phyloP scores from a whole-genome alignment of 805 yeast species.

The Kodamaea kakaduensis region DNA sequence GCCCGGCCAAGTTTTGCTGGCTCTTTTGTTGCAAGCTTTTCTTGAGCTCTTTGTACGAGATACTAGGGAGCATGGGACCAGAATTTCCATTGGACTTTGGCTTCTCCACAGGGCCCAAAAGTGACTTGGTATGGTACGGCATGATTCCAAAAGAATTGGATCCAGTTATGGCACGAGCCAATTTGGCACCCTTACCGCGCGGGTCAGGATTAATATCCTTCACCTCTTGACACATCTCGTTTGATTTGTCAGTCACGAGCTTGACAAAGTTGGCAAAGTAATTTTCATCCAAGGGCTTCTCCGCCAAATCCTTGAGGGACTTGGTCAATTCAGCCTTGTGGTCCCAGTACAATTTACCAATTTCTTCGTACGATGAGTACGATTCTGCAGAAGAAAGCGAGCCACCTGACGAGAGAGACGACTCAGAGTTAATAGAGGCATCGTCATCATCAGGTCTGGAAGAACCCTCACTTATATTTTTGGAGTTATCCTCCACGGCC shows the following conservation, averaged over 20 bases:
- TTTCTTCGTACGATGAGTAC: conserved; percentile 39
- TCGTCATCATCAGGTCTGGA: conserved; percentile 10
- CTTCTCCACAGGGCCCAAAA: conserved; percentile 27
- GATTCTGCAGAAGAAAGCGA: conserved; percentile 27
- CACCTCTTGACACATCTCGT: conserved; percentile 32
- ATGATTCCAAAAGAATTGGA: conserved; percentile 36
- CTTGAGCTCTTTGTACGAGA: conserved; percentile 35
- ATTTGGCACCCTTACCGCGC: conserved; percentile 38
- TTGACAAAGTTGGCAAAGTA: conserved; percentile 26
- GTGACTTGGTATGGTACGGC: conserved; percentile 41
- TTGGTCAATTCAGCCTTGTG: conserved; percentile 23
- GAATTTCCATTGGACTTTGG: too few species aligned
- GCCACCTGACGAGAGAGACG: conserved; percentile 13
- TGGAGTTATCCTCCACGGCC: neutral
- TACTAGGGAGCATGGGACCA: conserved; percentile 11
- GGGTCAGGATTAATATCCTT: conserved; percentile 36
- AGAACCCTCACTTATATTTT: conserved; percentile 1
- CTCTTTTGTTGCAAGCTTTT: conserved; percentile 20
- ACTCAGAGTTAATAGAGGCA: conserved; percentile 17
- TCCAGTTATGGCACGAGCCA: conserved; percentile 41
- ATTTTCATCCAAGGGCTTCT: conserved; percentile 20
- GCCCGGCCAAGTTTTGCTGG: conserved; percentile 3
- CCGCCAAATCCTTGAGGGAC: conserved; percentile 13
- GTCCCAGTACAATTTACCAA: conserved; percentile 28
- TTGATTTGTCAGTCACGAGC: conserved; percentile 33